Percentiles rank a stretch among this genome's conserved stretches.
phyloP scores from a whole-genome alignment of 164 flowering plant species.

The Echeveria elegans region DNA sequence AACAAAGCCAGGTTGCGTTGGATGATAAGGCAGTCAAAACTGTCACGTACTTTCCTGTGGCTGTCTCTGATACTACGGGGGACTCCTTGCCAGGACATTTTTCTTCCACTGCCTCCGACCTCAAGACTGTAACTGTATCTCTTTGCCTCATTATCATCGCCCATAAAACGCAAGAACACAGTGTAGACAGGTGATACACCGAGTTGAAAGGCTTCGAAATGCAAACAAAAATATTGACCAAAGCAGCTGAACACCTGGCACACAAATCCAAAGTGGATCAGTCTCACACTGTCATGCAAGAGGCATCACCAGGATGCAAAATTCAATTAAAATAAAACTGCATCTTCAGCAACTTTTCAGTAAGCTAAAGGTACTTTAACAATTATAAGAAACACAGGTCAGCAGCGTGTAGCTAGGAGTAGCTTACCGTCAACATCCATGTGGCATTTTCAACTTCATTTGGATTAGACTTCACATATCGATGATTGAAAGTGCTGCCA shows the following conservation, averaged over 20 bases:
- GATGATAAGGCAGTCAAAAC: constrained; percentile 33
- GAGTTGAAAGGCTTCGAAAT: constrained; percentile 39
- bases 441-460: constrained; percentile 92
- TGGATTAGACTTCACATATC: constrained; percentile 89
- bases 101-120: constrained; percentile 36
- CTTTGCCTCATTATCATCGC: constrained; percentile 34
- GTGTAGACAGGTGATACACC: constrained; percentile 37
- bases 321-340: too few species aligned
- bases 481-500: constrained; percentile 89
- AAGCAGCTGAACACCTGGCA: constrained; percentile 35
- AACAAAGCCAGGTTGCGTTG: constrained; percentile 37
- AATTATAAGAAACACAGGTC: too few species aligned
- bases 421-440: constrained; percentile 86
- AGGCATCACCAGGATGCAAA: too few species aligned
- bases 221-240: constrained; percentile 38
- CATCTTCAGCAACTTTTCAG: too few species aligned
- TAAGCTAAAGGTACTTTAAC: too few species aligned
- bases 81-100: constrained; percentile 34
- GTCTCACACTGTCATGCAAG: too few species aligned
- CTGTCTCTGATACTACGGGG: constrained; percentile 34
- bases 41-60: constrained; percentile 33
- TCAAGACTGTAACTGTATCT: constrained; percentile 40
- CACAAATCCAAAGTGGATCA: too few species aligned
- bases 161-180: constrained; percentile 37
- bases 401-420: not conserved